Evolutionary conservation across 2,329 filamentous ascomycete species (phyloP), one percentile per base, ranked within the genome.

Genomic region (Sporothrix phasma): DNA sequence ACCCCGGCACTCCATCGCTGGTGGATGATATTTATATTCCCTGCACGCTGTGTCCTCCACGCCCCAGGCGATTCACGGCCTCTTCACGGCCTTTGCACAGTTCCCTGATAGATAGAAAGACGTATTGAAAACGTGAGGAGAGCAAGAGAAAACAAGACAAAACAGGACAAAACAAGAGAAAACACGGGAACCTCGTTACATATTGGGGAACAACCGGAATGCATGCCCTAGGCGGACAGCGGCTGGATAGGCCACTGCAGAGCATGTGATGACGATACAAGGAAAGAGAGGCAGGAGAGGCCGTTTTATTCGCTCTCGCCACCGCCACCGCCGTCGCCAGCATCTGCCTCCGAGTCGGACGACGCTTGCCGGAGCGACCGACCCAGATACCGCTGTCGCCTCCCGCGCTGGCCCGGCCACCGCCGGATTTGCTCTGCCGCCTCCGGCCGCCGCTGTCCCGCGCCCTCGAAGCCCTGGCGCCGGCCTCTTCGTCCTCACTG

Each of bases 401-500:
- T 15, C 62, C 61, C 39, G 59, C 41, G 22, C 63, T 51, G 29
- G 49, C 53, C 31, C 49, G 31, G 26, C 59, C 45, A 17, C 43
- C 46, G 4, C 51, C 54, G 17, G 51, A 41, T 29, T 61, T 58
- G 51, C 62, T 63, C 39, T 45, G 53, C 39, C 49, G 46, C 15
- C 54, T 41, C 17, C 59, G 45, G 8, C 46, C 29, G 15, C 41
- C 61, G 37, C 39, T 26, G 26, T 47, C 29, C 37, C 54, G 15
- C 19, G 24, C 39, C 3, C 31, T 54, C 24, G 51, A 24, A 11
- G 51, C 51, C 2, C 37, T 29, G 29, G 46, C 43, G n/a, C 17
- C 41, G 19, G 53, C 61, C 22, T 61, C 56, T 3, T 63, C 56
- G 17, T 71, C 72, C 22, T 75, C 74, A 19, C 73, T 76, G 3